Percentiles rank a stretch among this genome's conserved stretches.
Conservation (phyloP, 163 green algal genomes). For the Prototheca stagnorum region DNA sequence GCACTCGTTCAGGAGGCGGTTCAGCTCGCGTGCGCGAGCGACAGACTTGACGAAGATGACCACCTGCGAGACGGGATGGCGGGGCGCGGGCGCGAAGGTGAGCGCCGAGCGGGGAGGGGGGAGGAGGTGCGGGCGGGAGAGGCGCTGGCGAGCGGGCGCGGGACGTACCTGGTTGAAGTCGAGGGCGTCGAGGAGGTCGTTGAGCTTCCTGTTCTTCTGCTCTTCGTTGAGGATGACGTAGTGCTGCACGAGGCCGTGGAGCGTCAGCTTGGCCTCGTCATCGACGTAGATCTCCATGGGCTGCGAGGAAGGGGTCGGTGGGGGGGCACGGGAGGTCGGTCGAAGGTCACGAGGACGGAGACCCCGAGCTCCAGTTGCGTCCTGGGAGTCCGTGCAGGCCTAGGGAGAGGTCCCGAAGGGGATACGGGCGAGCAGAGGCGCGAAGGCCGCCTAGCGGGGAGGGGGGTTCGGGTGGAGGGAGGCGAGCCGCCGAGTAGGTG, state of each 20-base stretch:
- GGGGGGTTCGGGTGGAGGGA: too few species aligned
- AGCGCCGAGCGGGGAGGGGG: too few species aligned
- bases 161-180: slow-evolving; percentile 99
- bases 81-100: too few species aligned
- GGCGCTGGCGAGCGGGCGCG: slow-evolving; percentile 2
- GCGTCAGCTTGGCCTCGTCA: slow-evolving; percentile 98
- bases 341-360: neutral
- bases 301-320: slow-evolving; percentile 12
- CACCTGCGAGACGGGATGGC: slow-evolving; percentile 39
- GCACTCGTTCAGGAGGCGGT: slow-evolving; percentile 88
- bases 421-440: too few species aligned
- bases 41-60: slow-evolving; percentile 99
- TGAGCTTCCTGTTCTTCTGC: slow-evolving; percentile 98
- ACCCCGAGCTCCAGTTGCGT: neutral
- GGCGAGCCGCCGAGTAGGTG: too few species aligned
- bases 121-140: neutral
- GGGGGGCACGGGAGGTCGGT: neutral
- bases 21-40: slow-evolving; percentile 71
- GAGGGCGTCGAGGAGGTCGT: slow-evolving; percentile 93
- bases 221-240: slow-evolving; percentile 92
- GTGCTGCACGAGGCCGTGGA: slow-evolving; percentile 97
- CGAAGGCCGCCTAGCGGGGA: too few species aligned
- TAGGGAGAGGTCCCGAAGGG: too few species aligned
- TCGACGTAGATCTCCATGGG: slow-evolving; percentile 98
- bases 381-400: neutral